Evolutionary conservation across 2,329 filamentous ascomycete genomes (phyloP).

Genomic region (Ilyonectria robusta): DNA sequence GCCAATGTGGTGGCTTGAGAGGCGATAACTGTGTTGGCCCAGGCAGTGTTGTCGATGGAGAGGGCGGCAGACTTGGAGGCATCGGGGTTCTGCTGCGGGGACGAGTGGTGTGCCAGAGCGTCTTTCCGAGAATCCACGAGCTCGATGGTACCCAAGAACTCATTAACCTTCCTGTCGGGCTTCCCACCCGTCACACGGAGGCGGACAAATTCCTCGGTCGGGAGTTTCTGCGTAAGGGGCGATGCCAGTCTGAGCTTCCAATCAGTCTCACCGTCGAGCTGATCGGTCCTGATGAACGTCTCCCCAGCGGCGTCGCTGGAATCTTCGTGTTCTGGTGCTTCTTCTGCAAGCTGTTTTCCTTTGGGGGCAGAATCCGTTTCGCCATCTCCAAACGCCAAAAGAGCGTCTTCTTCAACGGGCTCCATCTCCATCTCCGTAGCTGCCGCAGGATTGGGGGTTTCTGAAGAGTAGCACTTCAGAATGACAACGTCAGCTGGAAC

Average conservation of each 20-base stretch:
- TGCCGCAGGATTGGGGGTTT: conserved; percentile 56
- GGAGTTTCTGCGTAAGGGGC: conserved; percentile 84
- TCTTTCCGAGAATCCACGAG: conserved; percentile 71
- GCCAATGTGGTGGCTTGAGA: conserved; percentile 92
- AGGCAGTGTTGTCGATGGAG: conserved; percentile 96
- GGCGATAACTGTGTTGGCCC: conserved; percentile 97
- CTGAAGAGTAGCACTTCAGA: conserved; percentile 81
- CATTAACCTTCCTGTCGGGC: conserved; percentile 93
- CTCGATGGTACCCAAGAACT: conserved; percentile 92
- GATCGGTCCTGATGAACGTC: conserved; percentile 97
- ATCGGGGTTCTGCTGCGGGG: conserved; percentile 52
- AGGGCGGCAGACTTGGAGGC: conserved; percentile 76
- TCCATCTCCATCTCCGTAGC: conserved; percentile 50
- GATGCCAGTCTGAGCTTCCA: conserved; percentile 96
- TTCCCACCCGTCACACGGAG: conserved; percentile 85
- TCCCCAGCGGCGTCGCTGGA: conserved; percentile 75
- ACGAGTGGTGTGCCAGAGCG: conserved; percentile 60
- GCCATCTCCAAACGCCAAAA: conserved; percentile 59
- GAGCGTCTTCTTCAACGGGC: conserved; percentile 56
- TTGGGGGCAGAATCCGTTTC: conserved; percentile 51
- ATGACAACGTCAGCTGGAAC: conserved; percentile 96
- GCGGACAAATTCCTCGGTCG: conserved; percentile 78
- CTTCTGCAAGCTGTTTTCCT: conserved; percentile 53
- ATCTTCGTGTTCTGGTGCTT: conserved; percentile 43
- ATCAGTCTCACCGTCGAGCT: conserved; percentile 97